Conservation (phyloP, 2,329 filamentous ascomycete species). For the Hymenoscyphus fraxineus region DNA sequence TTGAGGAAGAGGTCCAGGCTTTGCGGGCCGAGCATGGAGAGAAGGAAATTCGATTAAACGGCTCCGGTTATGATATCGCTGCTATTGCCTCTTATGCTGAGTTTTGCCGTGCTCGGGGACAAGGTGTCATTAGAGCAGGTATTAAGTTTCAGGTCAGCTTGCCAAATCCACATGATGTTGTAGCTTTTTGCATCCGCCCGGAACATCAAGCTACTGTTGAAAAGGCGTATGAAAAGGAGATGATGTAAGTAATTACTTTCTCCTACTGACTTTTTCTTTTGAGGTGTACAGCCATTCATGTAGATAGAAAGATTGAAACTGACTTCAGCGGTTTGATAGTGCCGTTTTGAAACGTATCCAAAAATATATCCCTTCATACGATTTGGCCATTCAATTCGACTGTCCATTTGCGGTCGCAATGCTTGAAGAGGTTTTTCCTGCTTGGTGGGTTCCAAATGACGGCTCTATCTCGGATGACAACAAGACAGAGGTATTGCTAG, state of each 20-base stretch:
- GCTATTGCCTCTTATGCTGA: constrained; percentile 31
- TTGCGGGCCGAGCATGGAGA: neutral
- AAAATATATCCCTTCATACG: constrained; percentile 29
- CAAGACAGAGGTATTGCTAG: constrained; percentile 22
- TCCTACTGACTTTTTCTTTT: too few species aligned
- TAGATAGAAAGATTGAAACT: neutral
- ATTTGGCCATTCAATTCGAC: constrained; percentile 37
- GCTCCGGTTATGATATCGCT: constrained; percentile 29
- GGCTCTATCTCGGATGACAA: neutral
- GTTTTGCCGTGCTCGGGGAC: constrained; percentile 26
- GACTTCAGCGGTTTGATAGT: neutral
- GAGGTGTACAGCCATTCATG: neutral
- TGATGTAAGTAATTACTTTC: constrained; percentile 18
- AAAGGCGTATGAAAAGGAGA: constrained; percentile 30
- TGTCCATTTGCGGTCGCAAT: constrained; percentile 26
- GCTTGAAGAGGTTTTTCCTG: constrained; percentile 24
- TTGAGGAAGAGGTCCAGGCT: neutral
- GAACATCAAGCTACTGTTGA: constrained; percentile 30
- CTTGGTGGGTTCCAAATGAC: constrained; percentile 32
- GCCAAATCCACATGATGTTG: constrained; percentile 30
- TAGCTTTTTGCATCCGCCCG: constrained; percentile 18
- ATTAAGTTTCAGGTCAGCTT: constrained; percentile 36
- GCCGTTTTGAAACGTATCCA: constrained; percentile 26
- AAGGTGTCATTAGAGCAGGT: constrained; percentile 26
- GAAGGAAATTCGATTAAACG: neutral